Base-by-base conservation (phyloP, 208 protist genomes). In the Acanthamoeba triangularis region DNA sequence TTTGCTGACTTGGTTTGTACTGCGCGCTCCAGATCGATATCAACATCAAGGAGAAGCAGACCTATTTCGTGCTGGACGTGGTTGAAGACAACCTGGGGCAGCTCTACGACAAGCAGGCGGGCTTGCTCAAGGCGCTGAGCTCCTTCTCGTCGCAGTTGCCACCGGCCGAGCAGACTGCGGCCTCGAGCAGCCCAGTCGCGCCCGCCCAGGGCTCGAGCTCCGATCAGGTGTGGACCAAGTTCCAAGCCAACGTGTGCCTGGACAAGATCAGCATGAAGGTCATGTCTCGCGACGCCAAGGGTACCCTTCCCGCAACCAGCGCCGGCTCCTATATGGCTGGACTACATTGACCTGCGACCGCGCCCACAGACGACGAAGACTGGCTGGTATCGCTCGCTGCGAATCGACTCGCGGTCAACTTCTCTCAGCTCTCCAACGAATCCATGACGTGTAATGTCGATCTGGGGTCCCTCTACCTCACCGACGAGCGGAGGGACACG, bases 401-500 rank as follows among this genome's bases (percentile, higher is more conserved):
- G 11, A 76, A 93, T 56, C 61, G 63, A 23, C 28, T 93, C 18
- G 63, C 10, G 10, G 87, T 93, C 41, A 76, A 93, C n/a, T 76
- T 93, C 59, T 52, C 87, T 25, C 87, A 93, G 37, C 54, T 78
- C 25, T 93, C 87, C 23, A 76, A 93, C 11, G 25, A 69, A 13
- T 93, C 87, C n/a, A 93, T 93, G 87, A 76, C 63, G 5, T 93
- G 87, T 37, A 76, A 93, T n/a, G 87, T 93, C 35, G 61, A 93
- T 11, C 87, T 93, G 3, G 61, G 63, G 30, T 78, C 61, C 11
- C 16, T 93, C 87, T 78, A 69, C 44, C 33, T 93, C 33, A 74
- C 54, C 37, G 87, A 93, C 35, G 63, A 69, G 41, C 87, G 87
- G 14, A 25, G n/a, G 63, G 37, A 93, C 33, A 93, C 87, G 6